Evolutionary conservation across 2,329 filamentous ascomycete genomes (phyloP).

Genomic region (Phyllosticta capitalensis): DNA sequence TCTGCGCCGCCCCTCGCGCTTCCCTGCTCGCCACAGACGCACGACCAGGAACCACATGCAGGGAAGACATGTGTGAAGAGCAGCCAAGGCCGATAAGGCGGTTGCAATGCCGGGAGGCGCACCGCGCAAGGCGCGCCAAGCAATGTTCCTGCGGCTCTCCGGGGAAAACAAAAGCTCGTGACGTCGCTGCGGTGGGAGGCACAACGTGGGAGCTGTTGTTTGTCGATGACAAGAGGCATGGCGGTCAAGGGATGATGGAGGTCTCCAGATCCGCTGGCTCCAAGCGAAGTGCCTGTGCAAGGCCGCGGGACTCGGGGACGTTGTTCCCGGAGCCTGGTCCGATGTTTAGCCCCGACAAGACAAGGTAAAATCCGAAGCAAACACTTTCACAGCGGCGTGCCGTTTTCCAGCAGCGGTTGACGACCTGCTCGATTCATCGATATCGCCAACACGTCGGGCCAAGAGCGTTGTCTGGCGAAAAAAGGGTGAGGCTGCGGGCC

Average conservation of each 20-base stretch:
- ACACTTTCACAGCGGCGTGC: background rate
- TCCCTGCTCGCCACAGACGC: background rate
- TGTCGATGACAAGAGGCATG: background rate
- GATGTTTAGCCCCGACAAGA: background rate
- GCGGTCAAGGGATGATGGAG: background rate
- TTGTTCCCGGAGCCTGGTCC: background rate
- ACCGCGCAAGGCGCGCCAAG: background rate
- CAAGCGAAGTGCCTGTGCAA: background rate
- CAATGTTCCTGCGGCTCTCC: background rate
- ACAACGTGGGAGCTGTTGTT: background rate
- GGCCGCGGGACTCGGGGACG: background rate
- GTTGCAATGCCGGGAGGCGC: background rate
- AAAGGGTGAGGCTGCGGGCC: background rate
- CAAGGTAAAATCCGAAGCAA: background rate
- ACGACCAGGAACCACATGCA: background rate
- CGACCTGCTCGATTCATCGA: background rate
- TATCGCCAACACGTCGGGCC: background rate
- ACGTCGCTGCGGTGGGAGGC: background rate
- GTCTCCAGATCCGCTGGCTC: background rate
- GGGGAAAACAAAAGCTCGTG: background rate
- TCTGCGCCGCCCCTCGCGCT: background rate
- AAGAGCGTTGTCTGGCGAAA: background rate
- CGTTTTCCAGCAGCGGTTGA: background rate
- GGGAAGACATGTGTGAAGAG: background rate
- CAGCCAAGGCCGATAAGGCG: background rate